Percentiles rank a stretch among this genome's conserved stretches.
Conservation (phyloP, 2,329 filamentous ascomycete genomes). For the Fusarium sp. region DNA sequence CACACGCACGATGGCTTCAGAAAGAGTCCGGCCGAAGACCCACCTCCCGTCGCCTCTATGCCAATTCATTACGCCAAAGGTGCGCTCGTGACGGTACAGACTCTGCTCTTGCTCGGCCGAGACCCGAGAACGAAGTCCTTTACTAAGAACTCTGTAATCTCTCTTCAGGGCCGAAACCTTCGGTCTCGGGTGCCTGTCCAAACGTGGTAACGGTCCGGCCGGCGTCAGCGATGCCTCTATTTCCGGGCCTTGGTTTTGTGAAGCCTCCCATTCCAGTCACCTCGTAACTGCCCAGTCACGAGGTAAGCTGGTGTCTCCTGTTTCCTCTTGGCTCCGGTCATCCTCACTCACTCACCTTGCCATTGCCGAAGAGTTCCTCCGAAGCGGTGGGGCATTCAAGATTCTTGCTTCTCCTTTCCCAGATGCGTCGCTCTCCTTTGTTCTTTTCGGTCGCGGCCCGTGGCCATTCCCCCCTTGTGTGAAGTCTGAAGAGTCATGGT, state of each 20-base stretch:
- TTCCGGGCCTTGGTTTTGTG: slow-evolving; percentile 3
- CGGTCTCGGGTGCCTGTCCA: background rate
- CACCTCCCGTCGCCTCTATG: slow-evolving; percentile 9
- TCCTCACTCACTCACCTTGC: slow-evolving; percentile 2
- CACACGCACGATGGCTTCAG: slow-evolving; percentile 9
- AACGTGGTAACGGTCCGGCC: background rate
- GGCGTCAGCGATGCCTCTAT: slow-evolving; percentile 7
- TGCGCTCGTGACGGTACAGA: slow-evolving; percentile 25
- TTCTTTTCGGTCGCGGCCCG: background rate
- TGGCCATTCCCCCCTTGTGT: background rate
- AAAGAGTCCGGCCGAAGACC: slow-evolving; percentile 12
- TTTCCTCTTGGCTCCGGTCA: background rate
- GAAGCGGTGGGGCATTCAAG: background rate
- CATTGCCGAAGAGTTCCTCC: slow-evolving; percentile 1
- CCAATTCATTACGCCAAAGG: slow-evolving; percentile 18
- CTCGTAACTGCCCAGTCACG: background rate
- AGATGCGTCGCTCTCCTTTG: background rate
- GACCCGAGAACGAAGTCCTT: background rate
- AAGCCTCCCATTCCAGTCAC: slow-evolving; percentile 13
- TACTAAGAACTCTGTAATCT: background rate
- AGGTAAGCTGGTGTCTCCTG: background rate
- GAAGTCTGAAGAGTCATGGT: background rate
- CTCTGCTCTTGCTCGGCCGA: slow-evolving; percentile 24
- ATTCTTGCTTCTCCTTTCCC: background rate
- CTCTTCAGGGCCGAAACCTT: no score